These are phyloP conservation scores for Podospora sp. DNA, from an alignment of 495 filamentous ascomycete species.

Conservation along the genomic window DNA sequence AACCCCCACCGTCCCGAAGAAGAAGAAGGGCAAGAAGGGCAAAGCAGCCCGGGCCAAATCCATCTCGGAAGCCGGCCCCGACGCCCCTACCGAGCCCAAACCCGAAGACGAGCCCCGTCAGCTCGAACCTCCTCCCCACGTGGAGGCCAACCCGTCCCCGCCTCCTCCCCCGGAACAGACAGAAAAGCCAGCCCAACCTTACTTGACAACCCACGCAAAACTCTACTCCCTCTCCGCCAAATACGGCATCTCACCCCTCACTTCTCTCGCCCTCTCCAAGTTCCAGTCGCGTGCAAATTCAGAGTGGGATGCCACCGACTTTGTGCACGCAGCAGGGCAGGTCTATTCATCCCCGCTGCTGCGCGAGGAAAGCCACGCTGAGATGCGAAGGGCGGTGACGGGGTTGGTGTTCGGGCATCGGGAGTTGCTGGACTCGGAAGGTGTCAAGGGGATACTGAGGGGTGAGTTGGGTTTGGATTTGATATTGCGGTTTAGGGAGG, in stretches of 20 bases:
- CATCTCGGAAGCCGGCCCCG: background rate
- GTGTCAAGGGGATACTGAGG: slow-evolving; percentile 5
- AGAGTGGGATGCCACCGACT: slow-evolving; percentile 35
- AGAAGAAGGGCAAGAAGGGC: slow-evolving; percentile 8
- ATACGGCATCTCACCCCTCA: slow-evolving; percentile 47
- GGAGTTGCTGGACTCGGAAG: background rate
- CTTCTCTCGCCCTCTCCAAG: slow-evolving; percentile 41
- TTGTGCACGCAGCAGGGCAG: slow-evolving; percentile 44
- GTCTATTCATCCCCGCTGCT: slow-evolving; percentile 37
- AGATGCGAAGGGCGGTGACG: slow-evolving; percentile 7
- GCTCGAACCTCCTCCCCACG: background rate
- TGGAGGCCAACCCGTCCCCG: background rate
- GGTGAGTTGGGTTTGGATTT: slow-evolving; percentile 18
- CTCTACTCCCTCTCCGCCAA: slow-evolving; percentile 32
- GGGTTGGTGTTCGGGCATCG: slow-evolving; percentile 3
- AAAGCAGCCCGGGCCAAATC: background rate
- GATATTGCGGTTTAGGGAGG: slow-evolving; percentile 12
- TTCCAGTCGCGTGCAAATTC: slow-evolving; percentile 37
- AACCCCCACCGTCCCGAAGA: background rate
- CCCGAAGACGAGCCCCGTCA: background rate
- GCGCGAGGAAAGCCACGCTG: background rate
- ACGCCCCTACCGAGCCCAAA: background rate
- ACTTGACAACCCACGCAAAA: slow-evolving; percentile 22
- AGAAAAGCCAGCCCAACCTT: background rate
- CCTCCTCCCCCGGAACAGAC: background rate